phyloP scores from a whole-genome alignment of 148 eudicot genomes.

The Chenopodium quinoa region DNA sequence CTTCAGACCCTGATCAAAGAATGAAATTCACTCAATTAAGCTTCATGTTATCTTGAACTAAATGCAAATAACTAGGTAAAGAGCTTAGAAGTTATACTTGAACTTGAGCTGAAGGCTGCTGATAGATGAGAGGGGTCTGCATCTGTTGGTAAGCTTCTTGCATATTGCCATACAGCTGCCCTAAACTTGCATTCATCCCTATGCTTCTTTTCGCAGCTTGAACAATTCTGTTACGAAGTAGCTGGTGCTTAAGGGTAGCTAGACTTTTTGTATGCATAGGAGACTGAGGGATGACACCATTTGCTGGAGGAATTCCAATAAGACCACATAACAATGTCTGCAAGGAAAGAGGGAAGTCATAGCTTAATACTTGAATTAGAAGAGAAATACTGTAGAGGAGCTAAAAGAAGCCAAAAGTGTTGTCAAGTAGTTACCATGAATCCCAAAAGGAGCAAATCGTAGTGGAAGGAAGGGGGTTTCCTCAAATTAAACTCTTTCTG shows the following conservation, averaged over 20 bases:
- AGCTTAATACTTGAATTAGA: background rate
- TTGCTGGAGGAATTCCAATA: conserved; percentile 82
- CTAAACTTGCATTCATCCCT: conserved; percentile 64
- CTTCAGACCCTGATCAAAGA: conserved; percentile 55
- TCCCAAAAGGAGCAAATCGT: conserved; percentile 83
- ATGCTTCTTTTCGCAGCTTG: conserved; percentile 70
- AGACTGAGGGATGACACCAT: conserved; percentile 92
- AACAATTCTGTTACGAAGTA: conserved; percentile 75
- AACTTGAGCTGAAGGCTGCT: conserved; percentile 56
- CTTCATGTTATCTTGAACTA: background rate
- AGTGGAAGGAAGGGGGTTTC: conserved; percentile 83
- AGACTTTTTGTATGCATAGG: conserved; percentile 97
- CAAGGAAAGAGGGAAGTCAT: background rate
- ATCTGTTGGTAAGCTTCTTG: conserved; percentile 86
- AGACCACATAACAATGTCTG: conserved; percentile 86
- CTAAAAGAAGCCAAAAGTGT: background rate
- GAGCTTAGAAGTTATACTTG: conserved; percentile 36
- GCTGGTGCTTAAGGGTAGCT: conserved; percentile 94
- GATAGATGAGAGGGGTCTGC: conserved; percentile 92
- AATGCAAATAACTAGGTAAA: background rate
- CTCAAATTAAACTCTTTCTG: conserved; percentile 87
- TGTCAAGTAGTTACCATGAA: conserved; percentile 53
- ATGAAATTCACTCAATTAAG: conserved; percentile 9
- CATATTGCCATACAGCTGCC: conserved; percentile 77
- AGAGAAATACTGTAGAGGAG: background rate